Evolutionary conservation across 2,329 filamentous ascomycete genomes (phyloP).

Genomic region (Xylariaceae sp.): DNA sequence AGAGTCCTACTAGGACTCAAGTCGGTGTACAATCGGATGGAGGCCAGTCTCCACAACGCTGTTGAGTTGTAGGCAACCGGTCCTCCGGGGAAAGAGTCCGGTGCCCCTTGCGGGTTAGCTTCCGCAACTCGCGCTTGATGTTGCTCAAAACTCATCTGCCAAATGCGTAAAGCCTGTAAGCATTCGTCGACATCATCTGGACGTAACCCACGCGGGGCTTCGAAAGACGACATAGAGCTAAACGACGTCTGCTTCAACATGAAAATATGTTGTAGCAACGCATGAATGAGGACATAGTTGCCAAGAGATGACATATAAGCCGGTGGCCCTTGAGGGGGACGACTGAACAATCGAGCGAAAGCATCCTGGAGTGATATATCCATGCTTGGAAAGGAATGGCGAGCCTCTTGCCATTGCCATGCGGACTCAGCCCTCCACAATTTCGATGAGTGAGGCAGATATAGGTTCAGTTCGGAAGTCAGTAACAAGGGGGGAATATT

Average conservation of each 20-base stretch:
- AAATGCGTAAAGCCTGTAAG: constrained; percentile 49
- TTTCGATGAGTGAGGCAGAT: constrained; percentile 48
- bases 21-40: constrained; percentile 62
- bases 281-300: constrained; percentile 67
- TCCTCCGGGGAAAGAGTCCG: constrained; percentile 50
- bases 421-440: constrained; percentile 53
- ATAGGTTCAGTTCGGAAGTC: constrained; percentile 54
- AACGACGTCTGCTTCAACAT: constrained; percentile 59
- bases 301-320: constrained; percentile 54
- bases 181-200: constrained; percentile 53
- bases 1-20: constrained; percentile 56
- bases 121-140: constrained; percentile 48
- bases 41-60: constrained; percentile 54
- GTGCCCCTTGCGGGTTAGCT: constrained; percentile 39
- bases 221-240: constrained; percentile 43
- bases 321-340: constrained; percentile 43
- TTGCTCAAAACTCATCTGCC: constrained; percentile 55
- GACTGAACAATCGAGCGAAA: constrained; percentile 49
- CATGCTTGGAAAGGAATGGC: constrained; percentile 44
- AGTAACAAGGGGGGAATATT: constrained; percentile 53
- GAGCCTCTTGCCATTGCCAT: constrained; percentile 56
- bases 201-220: constrained; percentile 45
- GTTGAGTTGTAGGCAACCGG: constrained; percentile 63
- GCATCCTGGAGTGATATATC: constrained; percentile 54
- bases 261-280: constrained; percentile 66